phyloP scores from a whole-genome alignment of 1,284 basidiomycete genomes.

The Irpex sp. region DNA sequence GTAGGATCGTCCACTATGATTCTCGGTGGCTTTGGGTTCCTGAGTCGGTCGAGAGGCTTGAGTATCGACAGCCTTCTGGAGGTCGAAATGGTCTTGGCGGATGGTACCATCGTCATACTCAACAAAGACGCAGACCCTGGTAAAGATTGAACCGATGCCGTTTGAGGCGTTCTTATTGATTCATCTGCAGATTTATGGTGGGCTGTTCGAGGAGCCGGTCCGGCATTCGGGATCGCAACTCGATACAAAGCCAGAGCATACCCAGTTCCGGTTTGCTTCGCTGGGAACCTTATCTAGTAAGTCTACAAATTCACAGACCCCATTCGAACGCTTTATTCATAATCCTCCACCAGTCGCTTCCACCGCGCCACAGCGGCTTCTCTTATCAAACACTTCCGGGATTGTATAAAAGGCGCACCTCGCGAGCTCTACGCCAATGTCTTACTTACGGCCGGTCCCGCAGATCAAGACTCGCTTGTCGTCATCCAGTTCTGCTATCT shows the following conservation, averaged over 20 bases:
- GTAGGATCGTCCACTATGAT: constrained; percentile 81
- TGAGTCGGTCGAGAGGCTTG: constrained; percentile 77
- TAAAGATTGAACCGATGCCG: constrained; percentile 16
- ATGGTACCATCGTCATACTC: constrained; percentile 69
- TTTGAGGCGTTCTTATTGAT: neutral
- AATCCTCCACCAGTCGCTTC: constrained; percentile 56
- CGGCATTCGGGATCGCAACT: constrained; percentile 79
- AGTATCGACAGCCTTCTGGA: constrained; percentile 85
- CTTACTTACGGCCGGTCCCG: constrained; percentile 83
- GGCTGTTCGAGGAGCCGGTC: constrained; percentile 82
- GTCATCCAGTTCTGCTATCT: constrained; percentile 89
- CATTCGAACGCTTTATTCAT: neutral
- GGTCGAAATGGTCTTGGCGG: constrained; percentile 78
- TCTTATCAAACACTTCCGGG: constrained; percentile 86
- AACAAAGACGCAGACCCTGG: constrained; percentile 64
- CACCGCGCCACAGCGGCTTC: constrained; percentile 79
- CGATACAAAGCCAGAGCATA: constrained; percentile 85
- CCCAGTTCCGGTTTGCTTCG: constrained; percentile 83
- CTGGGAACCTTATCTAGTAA: constrained; percentile 86
- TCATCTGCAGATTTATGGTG: constrained; percentile 76
- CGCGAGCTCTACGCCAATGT: constrained; percentile 85
- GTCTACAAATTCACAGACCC: neutral
- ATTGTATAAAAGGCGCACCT: constrained; percentile 85
- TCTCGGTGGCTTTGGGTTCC: constrained; percentile 85
- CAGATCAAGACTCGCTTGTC: constrained; percentile 73